Conservation (phyloP, 2,329 filamentous ascomycete species). For the Arthrobotrys megalospora region DNA sequence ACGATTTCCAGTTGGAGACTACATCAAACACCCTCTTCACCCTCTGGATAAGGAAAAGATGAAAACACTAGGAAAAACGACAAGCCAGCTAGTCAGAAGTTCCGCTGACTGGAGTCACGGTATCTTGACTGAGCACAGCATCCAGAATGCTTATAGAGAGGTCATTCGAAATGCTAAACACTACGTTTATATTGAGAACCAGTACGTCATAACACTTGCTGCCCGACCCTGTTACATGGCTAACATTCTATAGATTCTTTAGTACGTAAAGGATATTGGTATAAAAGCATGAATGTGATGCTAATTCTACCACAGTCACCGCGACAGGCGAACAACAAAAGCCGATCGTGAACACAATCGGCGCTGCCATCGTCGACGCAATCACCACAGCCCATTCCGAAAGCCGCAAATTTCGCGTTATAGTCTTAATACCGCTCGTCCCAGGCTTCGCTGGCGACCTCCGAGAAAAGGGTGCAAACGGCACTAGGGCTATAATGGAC, state of each 20-base stretch:
- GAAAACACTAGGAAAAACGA: conserved; percentile 79
- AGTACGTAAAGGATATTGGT: conserved; percentile 68
- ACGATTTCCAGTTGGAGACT: conserved; percentile 89
- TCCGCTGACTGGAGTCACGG: conserved; percentile 95
- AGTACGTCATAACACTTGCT: conserved; percentile 67
- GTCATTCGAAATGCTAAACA: conserved; percentile 90
- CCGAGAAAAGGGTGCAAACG: conserved; percentile 83
- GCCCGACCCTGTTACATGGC: neutral
- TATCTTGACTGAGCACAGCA: conserved; percentile 85
- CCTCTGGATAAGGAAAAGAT: conserved; percentile 78
- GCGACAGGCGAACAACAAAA: conserved; percentile 89
- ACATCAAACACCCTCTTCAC: conserved; percentile 82
- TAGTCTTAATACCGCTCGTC: conserved; percentile 89
- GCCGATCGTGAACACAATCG: conserved; percentile 90
- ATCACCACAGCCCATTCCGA: conserved; percentile 85
- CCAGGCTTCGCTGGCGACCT: conserved; percentile 96
- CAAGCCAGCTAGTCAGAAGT: conserved; percentile 88
- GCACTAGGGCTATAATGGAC: conserved; percentile 95
- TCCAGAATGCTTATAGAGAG: conserved; percentile 88
- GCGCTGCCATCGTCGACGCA: conserved; percentile 90
- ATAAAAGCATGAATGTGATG: neutral
- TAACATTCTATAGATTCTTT: conserved; percentile 76
- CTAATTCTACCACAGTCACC: conserved; percentile 72
- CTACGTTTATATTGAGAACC: conserved; percentile 97
- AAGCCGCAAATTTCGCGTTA: conserved; percentile 88